Evolutionary conservation across 2,329 filamentous ascomycete species (phyloP).

Genomic region (Cercospora nicotianae): DNA sequence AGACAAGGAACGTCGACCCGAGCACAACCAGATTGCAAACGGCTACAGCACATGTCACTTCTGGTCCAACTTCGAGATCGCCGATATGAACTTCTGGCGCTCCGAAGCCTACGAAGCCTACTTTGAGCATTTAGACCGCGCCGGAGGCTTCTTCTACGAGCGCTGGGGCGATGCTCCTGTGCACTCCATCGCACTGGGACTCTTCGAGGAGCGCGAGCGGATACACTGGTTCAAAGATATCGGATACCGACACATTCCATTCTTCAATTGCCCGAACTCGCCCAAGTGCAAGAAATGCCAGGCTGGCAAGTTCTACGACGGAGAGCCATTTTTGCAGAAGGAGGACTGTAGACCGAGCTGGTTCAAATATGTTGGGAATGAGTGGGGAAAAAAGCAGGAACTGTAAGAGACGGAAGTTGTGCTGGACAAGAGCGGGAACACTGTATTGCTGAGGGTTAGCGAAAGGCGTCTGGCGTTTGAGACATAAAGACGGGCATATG

Average conservation of each 20-base stretch:
- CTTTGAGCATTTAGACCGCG: slow-evolving; percentile 90
- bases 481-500: background rate
- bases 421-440: background rate
- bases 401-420: background rate
- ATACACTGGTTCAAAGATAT: slow-evolving; percentile 98
- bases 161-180: slow-evolving; percentile 97
- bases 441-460: slow-evolving; percentile 17
- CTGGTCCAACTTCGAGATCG: slow-evolving; percentile 99
- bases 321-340: slow-evolving; percentile 77
- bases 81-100: slow-evolving; percentile 88
- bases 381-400: slow-evolving; percentile 21
- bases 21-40: slow-evolving; percentile 77
- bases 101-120: slow-evolving; percentile 90
- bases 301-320: slow-evolving; percentile 85
- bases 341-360: slow-evolving; percentile 95
- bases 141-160: slow-evolving; percentile 98
- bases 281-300: slow-evolving; percentile 87
- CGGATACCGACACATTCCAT: slow-evolving; percentile 96
- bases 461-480: slow-evolving; percentile 18
- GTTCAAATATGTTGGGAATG: slow-evolving; percentile 86
- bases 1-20: slow-evolving; percentile 72
- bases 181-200: slow-evolving; percentile 85
- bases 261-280: slow-evolving; percentile 97
- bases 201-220: slow-evolving; percentile 87
- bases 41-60: slow-evolving; percentile 99